A percentile compares a stretch with the other conserved stretches of the same genome.
phyloP scores from a whole-genome alignment of 768 basidiomycete species.

The Termitomyces sp. region DNA sequence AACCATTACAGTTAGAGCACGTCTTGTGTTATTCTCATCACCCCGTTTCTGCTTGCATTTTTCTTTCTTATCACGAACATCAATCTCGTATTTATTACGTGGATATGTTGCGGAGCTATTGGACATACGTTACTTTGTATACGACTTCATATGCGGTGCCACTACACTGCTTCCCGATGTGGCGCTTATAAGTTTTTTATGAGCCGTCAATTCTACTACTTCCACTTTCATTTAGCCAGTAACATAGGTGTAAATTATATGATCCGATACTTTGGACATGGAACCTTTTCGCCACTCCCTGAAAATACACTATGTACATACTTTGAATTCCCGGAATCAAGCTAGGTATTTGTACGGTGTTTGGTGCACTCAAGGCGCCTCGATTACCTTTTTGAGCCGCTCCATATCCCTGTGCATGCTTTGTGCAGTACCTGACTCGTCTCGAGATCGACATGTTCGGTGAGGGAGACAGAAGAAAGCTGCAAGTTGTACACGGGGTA shows the following conservation, averaged over 20 bases:
- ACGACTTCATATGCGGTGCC: not conserved
- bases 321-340: not conserved
- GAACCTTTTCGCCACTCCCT: not conserved
- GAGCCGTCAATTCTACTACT: not conserved
- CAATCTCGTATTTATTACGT: constrained; percentile 12
- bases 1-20: constrained; percentile 3
- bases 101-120: constrained; percentile 8
- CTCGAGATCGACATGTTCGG: constrained; percentile 5
- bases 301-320: too few relatives aligned
- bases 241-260: not conserved
- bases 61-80: constrained; percentile 8
- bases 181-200: not conserved
- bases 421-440: not conserved
- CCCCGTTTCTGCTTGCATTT: constrained; percentile 16
- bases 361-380: not conserved
- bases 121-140: constrained; percentile 9
- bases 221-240: not conserved
- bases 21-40: constrained; percentile 3
- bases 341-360: not conserved
- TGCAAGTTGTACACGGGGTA: constrained; percentile 1
- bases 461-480: not conserved
- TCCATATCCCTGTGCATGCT: constrained; percentile 8
- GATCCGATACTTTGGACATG: too few relatives aligned
- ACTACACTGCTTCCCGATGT: not conserved
- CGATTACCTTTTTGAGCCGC: constrained; percentile 14